Conservation (phyloP, 106 monocot species). For the Acanthochlamys bracteata region DNA sequence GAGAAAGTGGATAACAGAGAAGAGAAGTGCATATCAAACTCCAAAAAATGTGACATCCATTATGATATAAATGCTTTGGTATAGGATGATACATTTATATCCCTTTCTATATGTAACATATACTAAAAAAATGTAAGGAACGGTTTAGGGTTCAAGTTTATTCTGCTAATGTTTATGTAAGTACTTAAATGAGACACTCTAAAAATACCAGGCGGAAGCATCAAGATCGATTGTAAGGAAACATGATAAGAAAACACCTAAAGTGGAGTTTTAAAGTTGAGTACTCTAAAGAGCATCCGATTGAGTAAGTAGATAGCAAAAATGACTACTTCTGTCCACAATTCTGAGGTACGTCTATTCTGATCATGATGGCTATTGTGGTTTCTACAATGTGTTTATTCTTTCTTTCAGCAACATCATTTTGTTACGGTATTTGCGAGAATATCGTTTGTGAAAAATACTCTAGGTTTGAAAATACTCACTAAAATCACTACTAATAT, state of each 20-base stretch:
- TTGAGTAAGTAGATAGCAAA: slow-evolving; percentile 1
- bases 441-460: background rate
- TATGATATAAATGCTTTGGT: background rate
- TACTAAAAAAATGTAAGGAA: too few species aligned
- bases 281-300: background rate
- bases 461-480: background rate
- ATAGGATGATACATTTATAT: slow-evolving; percentile 6
- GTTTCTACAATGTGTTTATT: too few species aligned
- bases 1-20: too few species aligned
- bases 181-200: slow-evolving; percentile 1
- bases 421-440: background rate
- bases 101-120: slow-evolving; percentile 5
- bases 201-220: background rate
- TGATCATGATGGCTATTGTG: too few species aligned
- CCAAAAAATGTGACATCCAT: background rate
- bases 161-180: background rate
- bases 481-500: background rate
- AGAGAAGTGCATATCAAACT: background rate
- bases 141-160: slow-evolving; percentile 1
- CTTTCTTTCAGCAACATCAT: background rate
- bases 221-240: too few species aligned
- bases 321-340: background rate
- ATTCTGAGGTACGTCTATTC: too few species aligned
- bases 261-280: background rate
- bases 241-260: too few species aligned